phyloP scores from a whole-genome alignment of 345 rosid species.

The Sonneratia caseolaris region DNA sequence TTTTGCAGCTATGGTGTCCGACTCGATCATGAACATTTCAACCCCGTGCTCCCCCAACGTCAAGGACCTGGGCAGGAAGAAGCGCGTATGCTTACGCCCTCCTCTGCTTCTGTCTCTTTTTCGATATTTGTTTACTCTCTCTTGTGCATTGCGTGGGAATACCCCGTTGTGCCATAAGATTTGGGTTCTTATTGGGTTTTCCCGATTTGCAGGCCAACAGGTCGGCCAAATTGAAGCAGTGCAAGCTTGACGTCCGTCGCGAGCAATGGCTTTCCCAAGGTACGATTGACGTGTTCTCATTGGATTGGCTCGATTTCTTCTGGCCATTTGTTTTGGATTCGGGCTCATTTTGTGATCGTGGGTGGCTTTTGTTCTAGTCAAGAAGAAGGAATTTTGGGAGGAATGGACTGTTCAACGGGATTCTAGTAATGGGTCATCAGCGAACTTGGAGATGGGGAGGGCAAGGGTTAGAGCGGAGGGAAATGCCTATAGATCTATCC shows the following conservation, averaged over 20 bases:
- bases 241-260: slow-evolving; percentile 87
- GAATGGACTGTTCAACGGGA: slow-evolving; percentile 18
- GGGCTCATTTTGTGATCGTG: slow-evolving; percentile 3
- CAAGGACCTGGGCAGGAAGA: slow-evolving; percentile 63
- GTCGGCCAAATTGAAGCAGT: slow-evolving; percentile 89
- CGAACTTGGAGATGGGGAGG: slow-evolving; percentile 29
- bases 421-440: slow-evolving; percentile 26
- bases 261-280: slow-evolving; percentile 99
- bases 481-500: slow-evolving; percentile 26
- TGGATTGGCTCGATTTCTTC: not conserved
- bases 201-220: slow-evolving; percentile 48
- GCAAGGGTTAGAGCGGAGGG: slow-evolving; percentile 15
- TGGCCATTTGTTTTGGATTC: not conserved
- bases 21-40: slow-evolving; percentile 47
- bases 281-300: slow-evolving; percentile 11
- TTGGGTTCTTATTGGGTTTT: slow-evolving; percentile 4
- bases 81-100: slow-evolving; percentile 38
- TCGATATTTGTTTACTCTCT: not conserved
- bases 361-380: slow-evolving; percentile 15
- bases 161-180: not conserved
- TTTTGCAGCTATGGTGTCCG: slow-evolving; percentile 44
- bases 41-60: slow-evolving; percentile 37
- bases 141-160: not conserved
- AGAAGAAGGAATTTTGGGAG: slow-evolving; percentile 45
- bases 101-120: not conserved